Evolutionary conservation across 805 yeast genomes (phyloP).

Genomic region (Starmerella vaccinii): DNA sequence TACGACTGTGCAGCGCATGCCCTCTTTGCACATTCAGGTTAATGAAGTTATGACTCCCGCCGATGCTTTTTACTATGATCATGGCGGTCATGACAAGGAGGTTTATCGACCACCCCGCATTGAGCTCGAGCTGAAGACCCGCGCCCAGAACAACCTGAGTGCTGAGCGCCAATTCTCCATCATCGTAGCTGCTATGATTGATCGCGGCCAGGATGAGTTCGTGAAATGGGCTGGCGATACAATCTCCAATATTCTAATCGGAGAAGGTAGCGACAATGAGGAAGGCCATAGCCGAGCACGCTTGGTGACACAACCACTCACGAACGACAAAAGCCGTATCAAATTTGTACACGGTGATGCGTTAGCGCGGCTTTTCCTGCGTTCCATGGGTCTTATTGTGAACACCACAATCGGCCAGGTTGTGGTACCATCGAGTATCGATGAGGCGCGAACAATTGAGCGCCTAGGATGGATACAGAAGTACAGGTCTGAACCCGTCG

Average conservation of each 20-base stretch:
- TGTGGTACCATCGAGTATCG: slow-evolving; percentile 33
- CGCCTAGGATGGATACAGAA: slow-evolving; percentile 35
- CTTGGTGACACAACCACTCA: slow-evolving; percentile 15
- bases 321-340: slow-evolving; percentile 22
- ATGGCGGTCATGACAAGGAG: slow-evolving; percentile 45
- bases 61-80: slow-evolving; percentile 41
- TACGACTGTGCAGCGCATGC: slow-evolving; percentile 41
- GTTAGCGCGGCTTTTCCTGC: slow-evolving; percentile 40
- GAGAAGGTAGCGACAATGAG: slow-evolving; percentile 1
- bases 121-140: slow-evolving; percentile 28
- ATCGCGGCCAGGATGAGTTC: slow-evolving; percentile 36
- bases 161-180: slow-evolving; percentile 43
- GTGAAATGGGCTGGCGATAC: slow-evolving; percentile 36
- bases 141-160: slow-evolving; percentile 19
- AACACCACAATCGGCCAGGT: slow-evolving; percentile 32
- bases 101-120: slow-evolving; percentile 12
- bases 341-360: slow-evolving; percentile 39
- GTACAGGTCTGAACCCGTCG: slow-evolving; percentile 34
- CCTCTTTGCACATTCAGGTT: slow-evolving; percentile 49
- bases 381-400: slow-evolving; percentile 37
- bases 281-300: neutral
- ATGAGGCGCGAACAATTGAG: slow-evolving; percentile 31
- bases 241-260: neutral
- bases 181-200: slow-evolving; percentile 40
- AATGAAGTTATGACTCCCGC: slow-evolving; percentile 49